Evolutionary conservation across 805 yeast genomes (phyloP), one percentile per base, ranked within the genome.

Genomic region (Candida chauliodis): DNA sequence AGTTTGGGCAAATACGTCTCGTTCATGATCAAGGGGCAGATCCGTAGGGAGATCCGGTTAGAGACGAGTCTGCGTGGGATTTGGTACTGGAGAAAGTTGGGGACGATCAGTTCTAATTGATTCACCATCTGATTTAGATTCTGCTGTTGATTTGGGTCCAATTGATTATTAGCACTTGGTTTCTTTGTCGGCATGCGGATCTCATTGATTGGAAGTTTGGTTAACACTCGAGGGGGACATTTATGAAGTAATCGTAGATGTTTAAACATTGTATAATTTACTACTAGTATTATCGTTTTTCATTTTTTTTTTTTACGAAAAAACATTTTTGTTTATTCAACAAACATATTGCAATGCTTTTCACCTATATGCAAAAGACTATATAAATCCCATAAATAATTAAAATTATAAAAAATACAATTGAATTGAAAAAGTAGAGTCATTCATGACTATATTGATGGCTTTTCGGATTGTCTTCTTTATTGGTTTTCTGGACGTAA

Each of bases 401-500:
- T 41, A 42, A 15, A 36, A 34, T 44, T 43, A 32, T 44, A 43
- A 15, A 48, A 46, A 49, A 38, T 29, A 35, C 40, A 28, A 42
- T 46, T 45, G 55, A 53, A 47, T 51, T 49, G 53, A 53, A 51
- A 43, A 35, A 38, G 37, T 29, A 44, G 52, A 63, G 71, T 60
- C 72, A 53, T 66, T 66, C 71, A 39, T 38, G 60, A 65, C 70
- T 65, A 61, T 56, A 42, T 46, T n/a, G n/a, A n/a, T n/a, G n/a
- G n/a, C n/a, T n/a, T n/a, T n/a, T n/a, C n/a, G n/a, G n/a, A n/a
- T n/a, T n/a, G n/a, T n/a, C n/a, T n/a, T n/a, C 38, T 25, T 74
- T 85, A 90, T 69, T 84, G 80, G 93, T 93, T 91, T 78, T 93
- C 99, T 61, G 99, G 99, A 76, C 99, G 90, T 70, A 93, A 83